Evolutionary conservation across 2,329 filamentous ascomycete species (phyloP).

Genomic region (Monosporascus sp.): DNA sequence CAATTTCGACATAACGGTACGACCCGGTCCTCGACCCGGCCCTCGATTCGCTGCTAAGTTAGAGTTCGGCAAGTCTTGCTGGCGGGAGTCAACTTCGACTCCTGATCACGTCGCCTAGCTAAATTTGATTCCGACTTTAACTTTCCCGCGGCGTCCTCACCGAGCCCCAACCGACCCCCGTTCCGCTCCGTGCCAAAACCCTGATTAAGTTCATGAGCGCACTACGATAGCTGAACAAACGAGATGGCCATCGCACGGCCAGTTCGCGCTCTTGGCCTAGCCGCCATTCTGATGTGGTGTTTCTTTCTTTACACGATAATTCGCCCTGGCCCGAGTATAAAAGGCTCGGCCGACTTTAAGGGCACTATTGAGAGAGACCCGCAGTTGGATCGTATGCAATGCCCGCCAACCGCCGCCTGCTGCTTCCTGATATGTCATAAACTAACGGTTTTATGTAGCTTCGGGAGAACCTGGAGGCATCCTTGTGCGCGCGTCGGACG

Average conservation of each 20-base stretch:
- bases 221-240: constrained; percentile 25
- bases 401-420: not conserved
- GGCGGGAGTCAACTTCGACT: not conserved
- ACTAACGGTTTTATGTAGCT: constrained; percentile 43
- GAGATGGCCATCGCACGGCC: constrained; percentile 80
- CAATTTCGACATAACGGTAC: too few species aligned
- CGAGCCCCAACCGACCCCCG: not conserved
- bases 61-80: not conserved
- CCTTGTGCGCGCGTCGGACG: constrained; percentile 66
- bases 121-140: not conserved
- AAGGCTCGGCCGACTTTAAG: constrained; percentile 33
- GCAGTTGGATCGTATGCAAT: constrained; percentile 71
- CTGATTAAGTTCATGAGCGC: constrained; percentile 20
- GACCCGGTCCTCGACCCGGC: too few species aligned
- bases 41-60: too few species aligned
- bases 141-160: not conserved
- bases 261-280: constrained; percentile 70
- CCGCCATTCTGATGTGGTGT: constrained; percentile 67
- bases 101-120: not conserved
- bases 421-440: constrained; percentile 3
- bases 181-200: constrained; percentile 1
- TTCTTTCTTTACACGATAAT: constrained; percentile 76
- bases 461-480: constrained; percentile 78
- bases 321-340: constrained; percentile 41
- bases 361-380: constrained; percentile 64